Evolutionary conservation across 1,284 basidiomycete species (phyloP), one percentile per base, ranked within the genome.

Genomic region (Rhizoctonia solani): DNA sequence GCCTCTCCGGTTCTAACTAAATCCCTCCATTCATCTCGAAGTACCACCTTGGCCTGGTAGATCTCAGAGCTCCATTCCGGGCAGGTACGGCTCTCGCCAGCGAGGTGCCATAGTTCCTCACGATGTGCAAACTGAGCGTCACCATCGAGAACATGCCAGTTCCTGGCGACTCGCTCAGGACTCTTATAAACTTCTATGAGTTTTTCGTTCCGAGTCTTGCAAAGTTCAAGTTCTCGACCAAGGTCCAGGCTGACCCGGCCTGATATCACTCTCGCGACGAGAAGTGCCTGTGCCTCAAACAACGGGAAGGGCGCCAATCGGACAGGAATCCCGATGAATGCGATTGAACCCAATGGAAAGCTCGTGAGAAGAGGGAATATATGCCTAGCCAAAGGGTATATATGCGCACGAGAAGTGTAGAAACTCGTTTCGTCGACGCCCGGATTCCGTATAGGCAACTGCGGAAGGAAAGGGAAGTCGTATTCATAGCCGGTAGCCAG

Each of bases 401-500:
- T 73, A 71, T 84, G 79, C 70, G 80, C 83, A 0, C 82, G 81
- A 16, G 88, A 85, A 74, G 90, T 89, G 76, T 81, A 81, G 52
- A 89, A 74, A 14, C 80, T 75, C 6, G 69, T 50, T 0, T 83
- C 82, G 23, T 86, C 76, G 1, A 39, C 37, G 13, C 41, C 50
- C 13, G 61, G 61, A 4, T 21, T 21, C 14, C 50, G 61, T 25
- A 53, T 3, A 11, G 61, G 68, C 4, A 65, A 30, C 29, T 63
- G 44, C 8, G 50, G 50, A 6, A 69, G 25, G 30, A 66, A 66
- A 2, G 63, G 54, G 39, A 42, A 65, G 50, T 81, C 76, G 63
- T 83, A 78, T 66, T 87, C 77, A 74, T 88, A 92, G 5, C 90
- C 90, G 6, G 90, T 92, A 1, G 88, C 90, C 6, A 92, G 77